Percentiles rank a stretch among this genome's conserved stretches.
These are phyloP conservation scores for Apiotrichum montevideense DNA, from an alignment of 1,284 basidiomycete genomes.

Conservation along the genomic window DNA sequence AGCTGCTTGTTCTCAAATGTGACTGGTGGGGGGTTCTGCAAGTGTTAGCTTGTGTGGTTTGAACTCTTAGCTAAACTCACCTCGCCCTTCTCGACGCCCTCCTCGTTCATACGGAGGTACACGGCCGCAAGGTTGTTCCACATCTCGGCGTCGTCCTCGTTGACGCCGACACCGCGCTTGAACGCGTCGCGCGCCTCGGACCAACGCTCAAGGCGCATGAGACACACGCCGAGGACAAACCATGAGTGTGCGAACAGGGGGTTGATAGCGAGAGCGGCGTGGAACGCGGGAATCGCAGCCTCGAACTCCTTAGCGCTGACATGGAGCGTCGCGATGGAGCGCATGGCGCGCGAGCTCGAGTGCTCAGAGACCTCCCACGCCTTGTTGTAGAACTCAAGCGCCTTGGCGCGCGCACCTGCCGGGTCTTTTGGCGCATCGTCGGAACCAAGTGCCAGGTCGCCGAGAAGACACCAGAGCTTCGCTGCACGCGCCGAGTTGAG, in stretches of 20 bases:
- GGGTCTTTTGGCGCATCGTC: conserved; percentile 30
- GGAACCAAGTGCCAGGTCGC: conserved; percentile 71
- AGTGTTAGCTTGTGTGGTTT: background rate
- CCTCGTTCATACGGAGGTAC: conserved; percentile 72
- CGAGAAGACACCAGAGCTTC: conserved; percentile 92
- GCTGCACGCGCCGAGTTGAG: conserved; percentile 70
- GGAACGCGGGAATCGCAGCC: conserved; percentile 62
- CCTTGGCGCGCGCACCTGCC: conserved; percentile 38
- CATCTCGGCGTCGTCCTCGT: conserved; percentile 94
- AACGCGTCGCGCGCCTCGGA: conserved; percentile 77
- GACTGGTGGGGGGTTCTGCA: conserved; percentile 19
- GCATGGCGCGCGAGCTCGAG: conserved; percentile 80
- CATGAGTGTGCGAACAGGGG: conserved; percentile 80
- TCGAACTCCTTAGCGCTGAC: conserved; percentile 64
- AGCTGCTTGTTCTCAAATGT: conserved; percentile 64
- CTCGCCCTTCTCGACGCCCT: conserved; percentile 27
- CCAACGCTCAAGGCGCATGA: conserved; percentile 75
- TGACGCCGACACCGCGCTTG: conserved; percentile 75
- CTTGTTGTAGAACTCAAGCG: conserved; percentile 66
- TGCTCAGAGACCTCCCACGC: conserved; percentile 78
- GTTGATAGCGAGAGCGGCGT: conserved; percentile 75
- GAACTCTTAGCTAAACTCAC: conserved; percentile 11
- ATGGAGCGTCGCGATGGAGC: conserved; percentile 78
- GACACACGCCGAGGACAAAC: conserved; percentile 93
- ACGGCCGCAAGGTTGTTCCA: conserved; percentile 98